phyloP scores from a whole-genome alignment of 257 asterid genomes.

The Penstemon barbatus region DNA sequence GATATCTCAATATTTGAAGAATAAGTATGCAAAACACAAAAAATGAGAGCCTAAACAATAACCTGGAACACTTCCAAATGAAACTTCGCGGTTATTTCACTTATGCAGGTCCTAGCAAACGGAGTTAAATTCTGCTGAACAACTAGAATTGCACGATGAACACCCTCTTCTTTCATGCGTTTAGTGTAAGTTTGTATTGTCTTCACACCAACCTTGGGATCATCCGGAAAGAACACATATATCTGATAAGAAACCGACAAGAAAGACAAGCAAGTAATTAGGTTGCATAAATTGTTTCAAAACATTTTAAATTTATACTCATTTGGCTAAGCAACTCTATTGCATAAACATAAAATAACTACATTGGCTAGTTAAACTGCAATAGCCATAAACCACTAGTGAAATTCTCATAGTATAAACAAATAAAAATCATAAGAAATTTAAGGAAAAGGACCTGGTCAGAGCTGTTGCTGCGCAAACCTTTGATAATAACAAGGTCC shows the following conservation, averaged over 20 bases:
- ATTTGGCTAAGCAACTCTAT: background rate
- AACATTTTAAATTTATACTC: background rate
- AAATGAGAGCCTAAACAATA: constrained; percentile 23
- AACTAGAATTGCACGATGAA: constrained; percentile 65
- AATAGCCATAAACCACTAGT: background rate
- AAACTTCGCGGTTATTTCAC: constrained; percentile 71
- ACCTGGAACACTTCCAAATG: constrained; percentile 90
- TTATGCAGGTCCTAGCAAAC: constrained; percentile 55
- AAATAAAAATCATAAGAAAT: background rate
- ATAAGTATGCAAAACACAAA: constrained; percentile 9
- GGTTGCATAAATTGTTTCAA: background rate
- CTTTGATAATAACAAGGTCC: constrained; percentile 57
- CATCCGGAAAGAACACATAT: constrained; percentile 79
- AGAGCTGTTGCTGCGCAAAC: constrained; percentile 46
- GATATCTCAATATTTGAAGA: constrained; percentile 8
- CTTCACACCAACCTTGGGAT: constrained; percentile 71
- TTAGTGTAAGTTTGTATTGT: constrained; percentile 66
- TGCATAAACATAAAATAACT: background rate
- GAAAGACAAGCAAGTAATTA: constrained; percentile 3
- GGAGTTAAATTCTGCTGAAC: constrained; percentile 82
- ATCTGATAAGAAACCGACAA: constrained; percentile 44
- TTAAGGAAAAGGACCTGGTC: constrained; percentile 45
- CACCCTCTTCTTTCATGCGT: constrained; percentile 68
- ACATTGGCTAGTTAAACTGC: background rate
- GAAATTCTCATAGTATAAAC: background rate